Evolutionary conservation across 2,329 filamentous ascomycete genomes (phyloP).

Genomic region (Exophiala aquamarina): DNA sequence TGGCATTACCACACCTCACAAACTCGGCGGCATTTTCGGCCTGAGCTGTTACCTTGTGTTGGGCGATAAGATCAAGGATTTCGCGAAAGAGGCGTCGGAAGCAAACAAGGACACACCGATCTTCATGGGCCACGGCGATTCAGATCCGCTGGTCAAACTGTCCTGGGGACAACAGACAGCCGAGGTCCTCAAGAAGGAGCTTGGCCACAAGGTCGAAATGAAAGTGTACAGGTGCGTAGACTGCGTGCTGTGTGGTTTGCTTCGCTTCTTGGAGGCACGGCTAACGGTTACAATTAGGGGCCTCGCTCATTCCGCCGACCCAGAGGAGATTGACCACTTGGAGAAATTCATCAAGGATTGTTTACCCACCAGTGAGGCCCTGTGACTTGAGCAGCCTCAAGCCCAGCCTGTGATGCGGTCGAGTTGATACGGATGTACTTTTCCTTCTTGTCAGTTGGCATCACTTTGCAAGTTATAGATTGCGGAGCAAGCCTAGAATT

Average conservation of each 20-base stretch:
- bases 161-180: constrained; percentile 68
- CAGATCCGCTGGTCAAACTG: constrained; percentile 70
- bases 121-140: constrained; percentile 84
- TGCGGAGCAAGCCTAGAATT: too few relatives aligned
- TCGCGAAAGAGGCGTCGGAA: constrained; percentile 51
- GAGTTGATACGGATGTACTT: too few relatives aligned
- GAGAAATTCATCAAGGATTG: constrained; percentile 60
- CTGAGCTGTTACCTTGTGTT: constrained; percentile 80
- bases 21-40: constrained; percentile 84
- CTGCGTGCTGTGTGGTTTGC: constrained; percentile 2
- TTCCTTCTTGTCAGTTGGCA: too few relatives aligned
- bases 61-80: constrained; percentile 60
- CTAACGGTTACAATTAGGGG: constrained; percentile 45
- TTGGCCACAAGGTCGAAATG: constrained; percentile 73
- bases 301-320: constrained; percentile 73
- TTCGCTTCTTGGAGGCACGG: neutral
- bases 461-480: too few relatives aligned
- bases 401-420: too few relatives aligned
- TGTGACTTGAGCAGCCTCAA: constrained; percentile 20
- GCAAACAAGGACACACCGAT: constrained; percentile 76
- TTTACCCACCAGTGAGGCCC: constrained; percentile 14
- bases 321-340: constrained; percentile 78
- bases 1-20: constrained; percentile 70
- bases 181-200: constrained; percentile 64
- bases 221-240: constrained; percentile 68